Percentiles rank a stretch among this genome's conserved stretches.
phyloP scores from a whole-genome alignment of 768 basidiomycete genomes.

The Auricularia auricula-judae region DNA sequence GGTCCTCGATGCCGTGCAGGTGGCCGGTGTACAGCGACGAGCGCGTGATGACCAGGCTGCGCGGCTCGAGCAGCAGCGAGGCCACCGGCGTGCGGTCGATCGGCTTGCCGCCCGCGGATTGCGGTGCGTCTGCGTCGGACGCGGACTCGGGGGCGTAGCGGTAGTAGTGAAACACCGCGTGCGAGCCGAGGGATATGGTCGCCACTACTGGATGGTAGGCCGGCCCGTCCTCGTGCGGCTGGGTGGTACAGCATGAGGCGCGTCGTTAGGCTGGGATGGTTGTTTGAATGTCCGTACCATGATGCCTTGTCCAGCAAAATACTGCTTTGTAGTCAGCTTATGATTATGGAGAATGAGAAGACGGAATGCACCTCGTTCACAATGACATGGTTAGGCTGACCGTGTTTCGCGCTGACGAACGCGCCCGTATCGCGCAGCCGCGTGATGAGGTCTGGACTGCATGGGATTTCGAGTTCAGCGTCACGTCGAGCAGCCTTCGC shows the following conservation, averaged over 20 bases:
- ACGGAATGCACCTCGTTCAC: slow-evolving; percentile 58
- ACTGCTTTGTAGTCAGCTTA: slow-evolving; percentile 37
- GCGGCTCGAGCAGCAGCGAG: slow-evolving; percentile 71
- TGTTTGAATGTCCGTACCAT: slow-evolving; percentile 43
- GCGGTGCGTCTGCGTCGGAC: not conserved
- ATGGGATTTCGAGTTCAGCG: slow-evolving; percentile 7
- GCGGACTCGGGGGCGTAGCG: slow-evolving; percentile 31
- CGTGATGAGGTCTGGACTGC: slow-evolving; percentile 68
- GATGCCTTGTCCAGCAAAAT: slow-evolving; percentile 85
- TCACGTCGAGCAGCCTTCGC: not conserved
- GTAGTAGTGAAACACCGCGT: slow-evolving; percentile 77
- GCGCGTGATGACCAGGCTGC: slow-evolving; percentile 73
- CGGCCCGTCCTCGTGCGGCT: slow-evolving; percentile 93
- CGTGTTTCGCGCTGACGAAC: slow-evolving; percentile 54
- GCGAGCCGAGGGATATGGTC: slow-evolving; percentile 81
- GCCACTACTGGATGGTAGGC: slow-evolving; percentile 80
- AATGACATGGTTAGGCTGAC: slow-evolving; percentile 77
- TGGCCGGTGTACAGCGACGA: slow-evolving; percentile 55
- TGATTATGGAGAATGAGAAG: no score
- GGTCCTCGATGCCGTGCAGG: slow-evolving; percentile 72
- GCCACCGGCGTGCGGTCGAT: slow-evolving; percentile 56
- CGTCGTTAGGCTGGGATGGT: slow-evolving; percentile 4
- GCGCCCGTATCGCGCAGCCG: slow-evolving; percentile 55
- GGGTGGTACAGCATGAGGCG: slow-evolving; percentile 6
- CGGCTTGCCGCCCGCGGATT: slow-evolving; percentile 29